Conservation (phyloP, 2,329 filamentous ascomycete species). For the Penicillium sp. region DNA sequence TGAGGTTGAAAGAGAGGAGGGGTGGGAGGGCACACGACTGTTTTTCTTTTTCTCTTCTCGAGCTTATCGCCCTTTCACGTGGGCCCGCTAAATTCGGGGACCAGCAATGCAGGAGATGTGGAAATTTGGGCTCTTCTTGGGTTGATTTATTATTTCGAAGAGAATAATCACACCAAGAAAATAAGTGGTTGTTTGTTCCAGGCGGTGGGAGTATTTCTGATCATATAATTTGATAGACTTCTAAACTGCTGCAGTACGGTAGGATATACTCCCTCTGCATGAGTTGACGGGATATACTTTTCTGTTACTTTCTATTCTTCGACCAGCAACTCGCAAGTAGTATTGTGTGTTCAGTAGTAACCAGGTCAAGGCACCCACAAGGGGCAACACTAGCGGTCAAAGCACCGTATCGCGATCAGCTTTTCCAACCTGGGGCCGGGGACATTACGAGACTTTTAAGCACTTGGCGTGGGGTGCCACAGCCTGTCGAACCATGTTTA, state of each 20-base stretch:
- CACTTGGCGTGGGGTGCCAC: not conserved
- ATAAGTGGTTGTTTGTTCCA: not conserved
- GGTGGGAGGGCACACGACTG: constrained; percentile 27
- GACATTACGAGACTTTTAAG: not conserved
- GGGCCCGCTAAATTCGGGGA: constrained; percentile 15
- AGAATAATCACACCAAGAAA: constrained; percentile 4
- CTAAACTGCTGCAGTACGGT: not conserved
- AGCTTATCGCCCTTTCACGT: constrained; percentile 31
- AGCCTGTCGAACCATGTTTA: not conserved
- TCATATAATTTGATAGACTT: not conserved
- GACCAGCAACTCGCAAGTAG: not conserved
- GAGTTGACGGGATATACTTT: not conserved
- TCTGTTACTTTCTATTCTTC: not conserved
- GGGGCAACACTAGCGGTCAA: constrained; percentile 28
- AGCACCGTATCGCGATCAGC: constrained; percentile 14
- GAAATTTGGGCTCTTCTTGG: constrained; percentile 6
- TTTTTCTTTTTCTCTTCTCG: constrained; percentile 26
- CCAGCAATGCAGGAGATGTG: not conserved
- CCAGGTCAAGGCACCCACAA: constrained; percentile 4
- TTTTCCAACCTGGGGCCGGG: not conserved
- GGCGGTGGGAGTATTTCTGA: not conserved
- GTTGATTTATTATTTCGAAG: not conserved
- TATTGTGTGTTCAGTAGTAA: not conserved
- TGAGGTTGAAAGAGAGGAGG: constrained; percentile 15
- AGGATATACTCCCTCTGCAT: not conserved